Conservation (phyloP, 495 filamentous ascomycete genomes). For the Astrocystis sublimbata region DNA sequence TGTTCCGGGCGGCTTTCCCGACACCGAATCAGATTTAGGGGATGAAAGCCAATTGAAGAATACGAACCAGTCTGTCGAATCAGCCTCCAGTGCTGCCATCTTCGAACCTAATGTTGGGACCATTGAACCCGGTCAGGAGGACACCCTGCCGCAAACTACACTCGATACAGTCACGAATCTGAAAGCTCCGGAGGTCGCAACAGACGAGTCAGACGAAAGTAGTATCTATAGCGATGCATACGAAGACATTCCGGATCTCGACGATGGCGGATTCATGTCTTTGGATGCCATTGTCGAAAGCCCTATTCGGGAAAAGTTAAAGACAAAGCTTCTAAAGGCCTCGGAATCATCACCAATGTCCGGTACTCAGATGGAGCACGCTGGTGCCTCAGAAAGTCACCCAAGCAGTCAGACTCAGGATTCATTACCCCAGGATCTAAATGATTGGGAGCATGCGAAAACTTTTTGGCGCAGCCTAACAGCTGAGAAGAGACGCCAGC, state of each 20-base stretch:
- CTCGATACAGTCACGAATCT: constrained; percentile 22
- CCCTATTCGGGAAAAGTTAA: constrained; percentile 33
- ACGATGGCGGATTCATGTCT: constrained; percentile 76
- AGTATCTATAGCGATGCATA: constrained; percentile 87
- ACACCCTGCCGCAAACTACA: constrained; percentile 24
- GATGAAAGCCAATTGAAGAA: background rate
- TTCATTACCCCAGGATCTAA: constrained; percentile 13
- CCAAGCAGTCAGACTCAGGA: constrained; percentile 4
- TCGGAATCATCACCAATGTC: constrained; percentile 3
- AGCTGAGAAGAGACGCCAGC: constrained; percentile 54
- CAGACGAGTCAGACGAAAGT: constrained; percentile 47
- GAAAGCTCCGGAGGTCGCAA: constrained; percentile 1
- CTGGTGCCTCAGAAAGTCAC: background rate
- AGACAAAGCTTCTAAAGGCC: background rate
- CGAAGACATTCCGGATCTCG: constrained; percentile 68
- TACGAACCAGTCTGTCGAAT: background rate
- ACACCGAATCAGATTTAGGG: constrained; percentile 35
- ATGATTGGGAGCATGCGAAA: constrained; percentile 64
- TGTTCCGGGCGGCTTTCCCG: constrained; percentile 48
- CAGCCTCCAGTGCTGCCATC: constrained; percentile 10
- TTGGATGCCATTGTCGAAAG: constrained; percentile 81
- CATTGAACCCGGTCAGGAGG: constrained; percentile 17
- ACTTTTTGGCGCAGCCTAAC: constrained; percentile 65
- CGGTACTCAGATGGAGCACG: background rate
- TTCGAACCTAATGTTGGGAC: constrained; percentile 24